Conservation (phyloP, 1,284 basidiomycete genomes). For the Irpex sp. region DNA sequence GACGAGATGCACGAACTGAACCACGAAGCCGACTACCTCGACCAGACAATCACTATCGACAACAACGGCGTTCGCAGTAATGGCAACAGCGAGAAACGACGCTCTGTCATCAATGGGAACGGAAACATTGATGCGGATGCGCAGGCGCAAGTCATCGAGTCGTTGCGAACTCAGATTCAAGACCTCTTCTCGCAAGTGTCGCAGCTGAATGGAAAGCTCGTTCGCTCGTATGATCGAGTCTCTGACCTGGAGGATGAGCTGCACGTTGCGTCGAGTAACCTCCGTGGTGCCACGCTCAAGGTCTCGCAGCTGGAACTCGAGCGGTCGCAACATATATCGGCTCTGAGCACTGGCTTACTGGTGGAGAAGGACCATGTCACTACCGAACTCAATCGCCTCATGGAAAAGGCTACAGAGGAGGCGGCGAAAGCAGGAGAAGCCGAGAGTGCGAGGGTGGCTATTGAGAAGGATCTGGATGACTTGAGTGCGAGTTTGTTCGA, state of each 20-base stretch:
- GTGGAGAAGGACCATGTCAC: conserved; percentile 93
- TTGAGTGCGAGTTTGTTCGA: conserved; percentile 86
- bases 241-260: conserved; percentile 93
- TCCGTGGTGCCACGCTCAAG: conserved; percentile 57
- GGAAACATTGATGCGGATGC: conserved; percentile 44
- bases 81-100: conserved; percentile 20
- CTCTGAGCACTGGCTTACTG: conserved; percentile 83
- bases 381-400: conserved; percentile 87
- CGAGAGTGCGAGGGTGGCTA: conserved; percentile 77
- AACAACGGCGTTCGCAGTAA: conserved; percentile 20
- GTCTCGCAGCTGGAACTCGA: conserved; percentile 73
- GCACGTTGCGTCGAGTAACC: conserved; percentile 58
- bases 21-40: conserved; percentile 28
- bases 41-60: conserved; percentile 24
- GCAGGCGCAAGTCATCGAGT: conserved; percentile 72
- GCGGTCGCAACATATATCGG: conserved; percentile 72
- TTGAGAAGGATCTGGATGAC: conserved; percentile 90
- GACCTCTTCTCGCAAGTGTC: conserved; percentile 89
- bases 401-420: conserved; percentile 93
- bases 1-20: conserved; percentile 31
- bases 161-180: conserved; percentile 77
- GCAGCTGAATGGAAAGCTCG: conserved; percentile 89
- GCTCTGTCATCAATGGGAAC: conserved; percentile 3
- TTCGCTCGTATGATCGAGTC: conserved; percentile 87
- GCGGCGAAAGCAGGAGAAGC: conserved; percentile 89